These are phyloP conservation scores for Stropharia rugosoannulata DNA, from an alignment of 768 basidiomycete genomes.

Conservation along the genomic window DNA sequence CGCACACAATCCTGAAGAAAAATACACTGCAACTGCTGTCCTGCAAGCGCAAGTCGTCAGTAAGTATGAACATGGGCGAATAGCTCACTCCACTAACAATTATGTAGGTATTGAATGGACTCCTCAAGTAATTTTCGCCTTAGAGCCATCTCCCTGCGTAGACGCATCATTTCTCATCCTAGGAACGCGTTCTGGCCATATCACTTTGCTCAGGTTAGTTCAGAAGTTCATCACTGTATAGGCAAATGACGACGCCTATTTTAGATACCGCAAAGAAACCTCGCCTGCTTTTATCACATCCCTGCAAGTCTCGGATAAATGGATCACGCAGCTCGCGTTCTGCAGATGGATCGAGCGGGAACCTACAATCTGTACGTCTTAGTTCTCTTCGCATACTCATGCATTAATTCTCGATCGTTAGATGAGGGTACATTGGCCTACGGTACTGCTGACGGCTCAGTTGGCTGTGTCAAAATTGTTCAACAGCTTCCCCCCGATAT, in stretches of 20 bases:
- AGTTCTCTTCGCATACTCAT: not conserved
- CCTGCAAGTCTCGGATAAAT: conserved; percentile 48
- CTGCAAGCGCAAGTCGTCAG: conserved; percentile 59
- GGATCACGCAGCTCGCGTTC: conserved; percentile 65
- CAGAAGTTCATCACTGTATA: not conserved
- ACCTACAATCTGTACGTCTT: conserved; percentile 38
- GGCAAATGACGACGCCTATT: not conserved
- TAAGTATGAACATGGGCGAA: conserved; percentile 27
- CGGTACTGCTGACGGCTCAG: conserved; percentile 54
- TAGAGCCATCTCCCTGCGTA: conserved; percentile 43
- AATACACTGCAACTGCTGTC: conserved; percentile 26
- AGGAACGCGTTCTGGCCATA: conserved; percentile 65
- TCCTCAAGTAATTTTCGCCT: conserved; percentile 53
- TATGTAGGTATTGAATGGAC: conserved; percentile 71
- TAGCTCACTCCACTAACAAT: not conserved
- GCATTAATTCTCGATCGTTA: conserved; percentile 21
- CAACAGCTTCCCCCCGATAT: conserved; percentile 39
- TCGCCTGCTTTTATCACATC: conserved; percentile 32
- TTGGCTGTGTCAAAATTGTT: conserved; percentile 53
- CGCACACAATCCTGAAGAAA: conserved; percentile 17
- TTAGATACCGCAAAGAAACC: conserved; percentile 21
- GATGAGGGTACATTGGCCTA: conserved; percentile 61
- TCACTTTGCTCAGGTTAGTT: conserved; percentile 57
- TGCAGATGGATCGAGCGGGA: conserved; percentile 48
- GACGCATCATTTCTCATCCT: conserved; percentile 69